phyloP scores from a whole-genome alignment of 805 yeast species.

The Kazachstania bromeliacearum region DNA sequence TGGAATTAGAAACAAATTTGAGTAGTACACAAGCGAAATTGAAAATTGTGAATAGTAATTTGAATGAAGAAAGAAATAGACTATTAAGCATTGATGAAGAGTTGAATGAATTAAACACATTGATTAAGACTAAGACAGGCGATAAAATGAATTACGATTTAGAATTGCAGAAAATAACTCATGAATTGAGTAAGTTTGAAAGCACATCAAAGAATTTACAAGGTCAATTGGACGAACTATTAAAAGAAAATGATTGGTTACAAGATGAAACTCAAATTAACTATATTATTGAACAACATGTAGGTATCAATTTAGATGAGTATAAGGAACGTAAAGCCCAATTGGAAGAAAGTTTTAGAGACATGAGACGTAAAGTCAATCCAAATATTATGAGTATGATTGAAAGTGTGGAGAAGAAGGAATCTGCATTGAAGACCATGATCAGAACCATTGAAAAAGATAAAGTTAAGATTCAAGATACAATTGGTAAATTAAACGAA shows the following conservation, averaged over 20 bases:
- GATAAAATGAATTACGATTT: conserved; percentile 39
- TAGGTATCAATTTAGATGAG: conserved; percentile 53
- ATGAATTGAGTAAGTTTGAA: conserved; percentile 44
- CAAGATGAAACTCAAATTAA: conserved; percentile 49
- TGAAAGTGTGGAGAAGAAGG: conserved; percentile 86
- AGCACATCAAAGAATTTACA: conserved; percentile 32
- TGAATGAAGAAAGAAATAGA: conserved; percentile 40
- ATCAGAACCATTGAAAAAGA: conserved; percentile 82
- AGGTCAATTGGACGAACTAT: conserved; percentile 35
- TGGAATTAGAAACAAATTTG: conserved; percentile 22
- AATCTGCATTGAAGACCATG: conserved; percentile 63
- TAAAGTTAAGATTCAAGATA: conserved; percentile 79
- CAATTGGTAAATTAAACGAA: conserved; percentile 72
- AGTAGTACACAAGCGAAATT: conserved; percentile 15
- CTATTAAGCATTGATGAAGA: conserved; percentile 70
- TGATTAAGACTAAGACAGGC: conserved; percentile 36
- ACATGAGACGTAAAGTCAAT: conserved; percentile 74
- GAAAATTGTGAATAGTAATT: conserved; percentile 20
- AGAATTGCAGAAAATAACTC: conserved; percentile 43
- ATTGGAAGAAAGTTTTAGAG: conserved; percentile 49
- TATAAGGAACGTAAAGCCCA: conserved; percentile 48
- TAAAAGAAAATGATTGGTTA: conserved; percentile 64
- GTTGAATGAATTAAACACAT: conserved; percentile 45
- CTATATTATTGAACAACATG: conserved; percentile 50
- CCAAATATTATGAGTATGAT: conserved; percentile 83